phyloP scores from a whole-genome alignment of 306 rosid species.

The Senna tora region DNA sequence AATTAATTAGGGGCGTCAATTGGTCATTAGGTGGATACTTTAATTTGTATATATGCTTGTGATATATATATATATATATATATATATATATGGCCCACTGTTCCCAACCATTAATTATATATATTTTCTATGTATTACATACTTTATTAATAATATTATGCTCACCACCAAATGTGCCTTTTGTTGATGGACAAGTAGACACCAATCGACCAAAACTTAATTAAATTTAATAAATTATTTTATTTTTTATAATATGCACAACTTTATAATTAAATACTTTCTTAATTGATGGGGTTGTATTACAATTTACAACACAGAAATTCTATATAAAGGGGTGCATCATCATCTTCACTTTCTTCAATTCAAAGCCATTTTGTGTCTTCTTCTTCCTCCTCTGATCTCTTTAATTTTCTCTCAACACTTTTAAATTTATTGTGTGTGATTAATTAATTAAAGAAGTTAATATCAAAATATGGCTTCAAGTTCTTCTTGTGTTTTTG shows the following conservation, averaged over 20 bases:
- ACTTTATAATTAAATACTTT: no score
- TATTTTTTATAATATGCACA: no score
- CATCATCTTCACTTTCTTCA: slow-evolving; percentile 16
- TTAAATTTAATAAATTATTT: no score
- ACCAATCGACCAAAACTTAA: slow-evolving; percentile 14
- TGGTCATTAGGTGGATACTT: no score
- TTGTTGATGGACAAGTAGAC: slow-evolving; percentile 29
- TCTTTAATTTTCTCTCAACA: neutral
- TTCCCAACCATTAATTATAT: slow-evolving; percentile 20
- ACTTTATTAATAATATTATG: no score
- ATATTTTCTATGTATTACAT: no score
- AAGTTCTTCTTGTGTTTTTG: slow-evolving; percentile 30
- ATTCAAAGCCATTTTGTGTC: slow-evolving; percentile 26
- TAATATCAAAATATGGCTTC: slow-evolving; percentile 38
- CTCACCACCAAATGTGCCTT: slow-evolving; percentile 30
- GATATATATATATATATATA: neutral
- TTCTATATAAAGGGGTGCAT: slow-evolving; percentile 36
- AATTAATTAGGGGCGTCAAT: slow-evolving; percentile 11
- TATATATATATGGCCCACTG: no score
- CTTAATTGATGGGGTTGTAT: no score
- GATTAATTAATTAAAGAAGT: no score
- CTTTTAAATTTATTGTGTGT: no score
- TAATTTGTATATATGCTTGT: no score
- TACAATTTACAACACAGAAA: no score
- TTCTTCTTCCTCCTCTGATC: neutral